These are phyloP conservation scores for Globisporangium cystogenes DNA, from an alignment of 352 stramenopile species.

Conservation along the genomic window DNA sequence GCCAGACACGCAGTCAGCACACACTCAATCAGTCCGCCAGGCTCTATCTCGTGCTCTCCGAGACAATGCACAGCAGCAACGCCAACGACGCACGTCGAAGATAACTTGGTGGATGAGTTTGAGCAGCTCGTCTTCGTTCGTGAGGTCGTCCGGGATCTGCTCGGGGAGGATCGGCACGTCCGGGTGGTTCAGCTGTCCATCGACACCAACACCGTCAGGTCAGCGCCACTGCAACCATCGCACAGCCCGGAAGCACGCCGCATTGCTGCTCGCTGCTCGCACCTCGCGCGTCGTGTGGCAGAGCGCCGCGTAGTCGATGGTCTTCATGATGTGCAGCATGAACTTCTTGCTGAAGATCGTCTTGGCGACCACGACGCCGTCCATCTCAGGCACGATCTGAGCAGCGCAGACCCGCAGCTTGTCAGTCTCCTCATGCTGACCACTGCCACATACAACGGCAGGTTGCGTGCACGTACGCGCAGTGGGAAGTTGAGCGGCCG, in stretches of 20 bases:
- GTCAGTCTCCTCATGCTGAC: too few relatives aligned
- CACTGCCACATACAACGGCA: too few relatives aligned
- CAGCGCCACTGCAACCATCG: too few relatives aligned
- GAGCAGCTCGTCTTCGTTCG: slow-evolving; percentile 61
- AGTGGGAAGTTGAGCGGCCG: slow-evolving; percentile 81
- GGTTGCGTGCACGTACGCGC: slow-evolving; percentile 23
- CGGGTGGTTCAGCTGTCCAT: slow-evolving; percentile 79
- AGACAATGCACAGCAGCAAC: background rate
- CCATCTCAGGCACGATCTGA: slow-evolving; percentile 80
- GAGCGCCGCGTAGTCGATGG: slow-evolving; percentile 80
- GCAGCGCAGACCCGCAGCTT: slow-evolving; percentile 1
- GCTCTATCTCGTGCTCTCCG: background rate
- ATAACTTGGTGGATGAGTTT: slow-evolving; percentile 74
- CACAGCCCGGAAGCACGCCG: too few relatives aligned
- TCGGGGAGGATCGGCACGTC: slow-evolving; percentile 71
- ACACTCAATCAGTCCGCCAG: too few relatives aligned
- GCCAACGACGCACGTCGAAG: slow-evolving; percentile 53
- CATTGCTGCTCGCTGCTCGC: background rate
- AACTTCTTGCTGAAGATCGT: slow-evolving; percentile 82
- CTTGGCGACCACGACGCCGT: slow-evolving; percentile 71
- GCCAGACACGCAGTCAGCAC: slow-evolving; percentile 1
- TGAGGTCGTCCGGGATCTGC: slow-evolving; percentile 48
- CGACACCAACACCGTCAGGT: too few relatives aligned
- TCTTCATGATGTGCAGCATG: slow-evolving; percentile 84
- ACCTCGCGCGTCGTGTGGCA: slow-evolving; percentile 73